Percentiles rank a stretch among this genome's conserved stretches.
These are phyloP conservation scores for Laburnicola sp. DNA, from an alignment of 2,329 filamentous ascomycete species.

Conservation along the genomic window DNA sequence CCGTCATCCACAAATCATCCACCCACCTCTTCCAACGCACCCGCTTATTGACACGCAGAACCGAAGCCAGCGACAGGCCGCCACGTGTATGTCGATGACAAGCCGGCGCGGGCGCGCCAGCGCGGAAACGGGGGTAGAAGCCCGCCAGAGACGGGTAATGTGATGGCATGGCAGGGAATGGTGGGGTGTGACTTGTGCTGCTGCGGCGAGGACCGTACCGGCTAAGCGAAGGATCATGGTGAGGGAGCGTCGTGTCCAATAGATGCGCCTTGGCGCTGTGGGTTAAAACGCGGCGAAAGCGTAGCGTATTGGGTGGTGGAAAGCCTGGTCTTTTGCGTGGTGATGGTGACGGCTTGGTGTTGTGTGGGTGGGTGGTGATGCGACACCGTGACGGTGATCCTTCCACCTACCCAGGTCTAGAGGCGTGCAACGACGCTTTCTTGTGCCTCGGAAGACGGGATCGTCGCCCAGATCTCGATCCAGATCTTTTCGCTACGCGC, in stretches of 20 bases:
- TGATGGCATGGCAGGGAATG: conserved; percentile 14
- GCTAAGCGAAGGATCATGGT: conserved; percentile 36
- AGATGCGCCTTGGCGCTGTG: conserved; percentile 35
- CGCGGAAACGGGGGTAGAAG: conserved; percentile 25
- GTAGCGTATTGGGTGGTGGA: conserved; percentile 23
- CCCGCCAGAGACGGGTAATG: conserved; percentile 27
- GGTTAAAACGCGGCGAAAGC: conserved; percentile 35
- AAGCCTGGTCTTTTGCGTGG: conserved; percentile 7
- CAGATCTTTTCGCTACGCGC: conserved; percentile 11
- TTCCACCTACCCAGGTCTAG: neutral
- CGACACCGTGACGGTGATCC: conserved; percentile 19
- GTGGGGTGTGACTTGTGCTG: conserved; percentile 38
- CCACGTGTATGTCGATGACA: conserved; percentile 42
- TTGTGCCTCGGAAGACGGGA: conserved; percentile 14
- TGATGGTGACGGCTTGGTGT: conserved; percentile 25
- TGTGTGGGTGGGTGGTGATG: conserved; percentile 12
- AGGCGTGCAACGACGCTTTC: neutral
- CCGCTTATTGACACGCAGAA: conserved; percentile 24
- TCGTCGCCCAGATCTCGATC: conserved; percentile 29
- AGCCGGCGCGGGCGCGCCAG: conserved; percentile 17
- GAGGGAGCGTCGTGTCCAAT: conserved; percentile 31
- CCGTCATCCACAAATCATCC: conserved; percentile 2
- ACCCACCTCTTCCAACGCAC: conserved; percentile 26
- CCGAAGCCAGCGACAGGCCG: conserved; percentile 37
- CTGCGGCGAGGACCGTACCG: conserved; percentile 37